Evolutionary conservation across 495 filamentous ascomycete genomes (phyloP).

Genomic region (Hypoxylon lenormandii): DNA sequence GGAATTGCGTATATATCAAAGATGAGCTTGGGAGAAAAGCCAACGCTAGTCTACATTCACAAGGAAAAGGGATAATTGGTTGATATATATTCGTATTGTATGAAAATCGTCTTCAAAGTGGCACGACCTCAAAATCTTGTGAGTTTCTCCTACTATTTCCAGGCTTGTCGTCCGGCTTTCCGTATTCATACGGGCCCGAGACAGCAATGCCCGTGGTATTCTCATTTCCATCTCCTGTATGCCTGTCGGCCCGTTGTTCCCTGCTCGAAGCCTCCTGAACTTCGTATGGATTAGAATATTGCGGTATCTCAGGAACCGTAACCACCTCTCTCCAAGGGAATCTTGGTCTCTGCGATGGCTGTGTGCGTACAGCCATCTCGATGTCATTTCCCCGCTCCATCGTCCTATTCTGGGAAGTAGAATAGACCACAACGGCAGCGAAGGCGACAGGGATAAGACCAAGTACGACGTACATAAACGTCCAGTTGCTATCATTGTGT

Average conservation of each 20-base stretch:
- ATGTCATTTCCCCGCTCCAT: conserved; percentile 8
- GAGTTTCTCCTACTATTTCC: neutral
- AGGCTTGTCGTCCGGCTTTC: too few relatives aligned
- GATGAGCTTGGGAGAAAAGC: too few relatives aligned
- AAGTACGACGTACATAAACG: conserved; percentile 38
- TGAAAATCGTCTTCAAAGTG: conserved; percentile 5
- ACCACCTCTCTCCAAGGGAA: conserved; percentile 20
- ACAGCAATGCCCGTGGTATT: neutral
- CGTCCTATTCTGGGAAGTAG: conserved; percentile 46
- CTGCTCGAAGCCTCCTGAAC: neutral
- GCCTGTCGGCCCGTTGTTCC: neutral
- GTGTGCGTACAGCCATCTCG: conserved; percentile 15
- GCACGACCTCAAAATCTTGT: conserved; percentile 10
- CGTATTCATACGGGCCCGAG: too few relatives aligned
- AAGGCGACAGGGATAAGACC: conserved; percentile 33
- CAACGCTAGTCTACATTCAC: neutral
- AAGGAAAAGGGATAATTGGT: neutral
- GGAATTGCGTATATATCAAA: neutral
- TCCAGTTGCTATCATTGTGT: conserved; percentile 43
- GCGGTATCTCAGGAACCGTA: neutral
- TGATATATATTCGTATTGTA: neutral
- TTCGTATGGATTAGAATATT: neutral
- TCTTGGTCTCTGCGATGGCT: neutral
- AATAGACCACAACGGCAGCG: conserved; percentile 1
- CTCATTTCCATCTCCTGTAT: neutral